phyloP scores from a whole-genome alignment of 1,284 basidiomycete genomes.

The Cutaneotrichosporon sp. region DNA sequence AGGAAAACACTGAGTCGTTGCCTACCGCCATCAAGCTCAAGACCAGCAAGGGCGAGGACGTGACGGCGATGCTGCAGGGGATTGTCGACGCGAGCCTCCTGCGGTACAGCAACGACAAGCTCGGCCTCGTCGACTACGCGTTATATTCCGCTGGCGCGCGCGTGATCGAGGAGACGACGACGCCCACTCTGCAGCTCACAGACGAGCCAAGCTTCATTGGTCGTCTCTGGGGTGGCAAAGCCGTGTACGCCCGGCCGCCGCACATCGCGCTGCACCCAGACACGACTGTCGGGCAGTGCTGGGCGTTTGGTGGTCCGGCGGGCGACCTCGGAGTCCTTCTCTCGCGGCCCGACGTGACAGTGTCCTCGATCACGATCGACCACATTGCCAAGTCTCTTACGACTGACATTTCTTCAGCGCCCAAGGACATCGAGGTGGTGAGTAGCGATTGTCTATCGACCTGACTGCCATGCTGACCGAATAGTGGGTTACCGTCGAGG shows the following conservation, averaged over 20 bases:
- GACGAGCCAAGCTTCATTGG: constrained; percentile 37
- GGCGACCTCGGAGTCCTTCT: constrained; percentile 82
- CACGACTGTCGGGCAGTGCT: constrained; percentile 68
- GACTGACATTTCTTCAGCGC: constrained; percentile 74
- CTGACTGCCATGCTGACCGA: constrained; percentile 3
- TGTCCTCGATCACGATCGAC: constrained; percentile 81
- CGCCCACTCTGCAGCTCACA: constrained; percentile 62
- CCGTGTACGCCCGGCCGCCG: constrained; percentile 72
- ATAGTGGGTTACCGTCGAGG: constrained; percentile 79
- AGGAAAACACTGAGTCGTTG: constrained; percentile 35
- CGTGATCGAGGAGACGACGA: constrained; percentile 77
- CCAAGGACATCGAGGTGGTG: constrained; percentile 69
- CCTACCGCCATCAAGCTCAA: constrained; percentile 62
- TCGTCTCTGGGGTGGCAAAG: constrained; percentile 36
- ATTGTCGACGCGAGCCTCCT: constrained; percentile 69
- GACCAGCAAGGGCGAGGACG: constrained; percentile 70
- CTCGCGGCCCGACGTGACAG: constrained; percentile 62
- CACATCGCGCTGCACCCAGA: constrained; percentile 76
- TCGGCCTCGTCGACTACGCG: constrained; percentile 81
- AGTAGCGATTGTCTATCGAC: constrained; percentile 23
- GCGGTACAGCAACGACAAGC: constrained; percentile 69
- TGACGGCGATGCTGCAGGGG: constrained; percentile 66
- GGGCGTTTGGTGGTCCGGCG: constrained; percentile 77
- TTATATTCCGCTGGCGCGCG: constrained; percentile 76
- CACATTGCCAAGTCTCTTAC: constrained; percentile 78